A percentile compares a stretch with the other conserved stretches of the same genome.
Evolutionary conservation across 106 monocot genomes (phyloP).

Genomic region (Ottelia alismoides): DNA sequence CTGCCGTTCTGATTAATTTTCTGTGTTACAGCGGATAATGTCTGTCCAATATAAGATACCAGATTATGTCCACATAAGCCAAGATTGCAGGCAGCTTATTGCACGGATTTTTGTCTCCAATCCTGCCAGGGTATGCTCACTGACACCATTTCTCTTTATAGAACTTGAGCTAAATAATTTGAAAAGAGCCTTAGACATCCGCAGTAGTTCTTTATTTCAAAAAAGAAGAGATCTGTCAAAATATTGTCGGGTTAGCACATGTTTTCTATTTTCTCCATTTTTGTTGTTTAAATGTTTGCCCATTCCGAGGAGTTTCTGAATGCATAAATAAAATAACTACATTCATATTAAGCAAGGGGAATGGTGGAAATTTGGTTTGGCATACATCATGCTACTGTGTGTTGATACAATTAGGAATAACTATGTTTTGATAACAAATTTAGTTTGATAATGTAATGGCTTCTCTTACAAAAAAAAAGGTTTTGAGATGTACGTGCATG

Average conservation of each 20-base stretch:
- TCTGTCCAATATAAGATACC: slow-evolving; percentile 76
- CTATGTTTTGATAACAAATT: too few relatives aligned
- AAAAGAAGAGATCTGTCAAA: too few relatives aligned
- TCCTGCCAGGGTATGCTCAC: slow-evolving; percentile 39
- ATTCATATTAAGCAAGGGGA: too few relatives aligned
- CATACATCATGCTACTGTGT: too few relatives aligned
- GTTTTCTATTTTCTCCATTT: too few relatives aligned
- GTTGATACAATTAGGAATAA: too few relatives aligned
- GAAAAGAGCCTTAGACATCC: too few relatives aligned
- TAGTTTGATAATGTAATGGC: too few relatives aligned
- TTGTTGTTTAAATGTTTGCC: slow-evolving; percentile 61
- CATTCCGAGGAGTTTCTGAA: slow-evolving; percentile 28
- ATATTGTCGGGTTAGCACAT: too few relatives aligned
- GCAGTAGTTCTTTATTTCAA: too few relatives aligned
- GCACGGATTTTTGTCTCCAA: slow-evolving; percentile 64
- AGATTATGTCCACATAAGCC: slow-evolving; percentile 70
- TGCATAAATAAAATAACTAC: too few relatives aligned
- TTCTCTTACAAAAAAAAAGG: slow-evolving; percentile 47
- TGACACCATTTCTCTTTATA: slow-evolving; percentile 6
- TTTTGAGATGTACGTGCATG: slow-evolving; percentile 29
- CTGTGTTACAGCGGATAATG: slow-evolving; percentile 50
- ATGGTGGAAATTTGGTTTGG: too few relatives aligned
- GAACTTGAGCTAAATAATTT: slow-evolving; percentile 69
- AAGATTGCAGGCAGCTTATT: slow-evolving; percentile 69
- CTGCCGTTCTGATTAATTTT: neutral